Base-by-base conservation (phyloP, 2,329 filamentous ascomycete genomes). In the Trichophaea hybrida region DNA sequence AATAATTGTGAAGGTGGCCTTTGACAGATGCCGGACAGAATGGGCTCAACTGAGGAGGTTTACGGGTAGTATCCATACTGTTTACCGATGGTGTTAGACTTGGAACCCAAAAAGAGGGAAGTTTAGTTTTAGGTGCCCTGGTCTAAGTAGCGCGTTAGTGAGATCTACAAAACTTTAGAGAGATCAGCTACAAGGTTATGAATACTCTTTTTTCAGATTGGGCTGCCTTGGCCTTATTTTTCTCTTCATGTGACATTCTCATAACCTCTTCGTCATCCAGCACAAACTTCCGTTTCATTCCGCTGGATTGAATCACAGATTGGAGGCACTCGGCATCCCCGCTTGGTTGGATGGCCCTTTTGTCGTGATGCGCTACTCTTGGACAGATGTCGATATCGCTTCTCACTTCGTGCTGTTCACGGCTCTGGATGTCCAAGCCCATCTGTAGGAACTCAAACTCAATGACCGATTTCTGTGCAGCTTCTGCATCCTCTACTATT, bases 71-170 rank as follows among this genome's bases (percentile, higher is more conserved):
- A 56, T 82, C 74, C 56, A 77, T 74, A 53, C 76, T 74, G 51
- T 79, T 79, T 40, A 77, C 79, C 0, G 77, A 77, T 0, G 88
- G 88, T 0, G 86, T 94, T 59, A 91, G 79, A 0, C 85, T 87
- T 0, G 89, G 91, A 1, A 91, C 85, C 93, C 91, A 97, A 74
- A 97, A 97, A 0, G 88, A 94, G 0, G 88, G 87, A 0, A 95
- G 74, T 50, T 69, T 69, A 33, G 61, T 63, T 10, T 62, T 61
- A 0, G 65, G 61, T 1, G 63, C 63, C 38, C 57, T 65, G 32
- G 64, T 58, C 63, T 65, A 32, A 24, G 31, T 54, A 15, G 4
- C n/a, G n/a, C 31, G 24, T n/a, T 6, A 15, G 15, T 15, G 4
- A 51, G 48, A 51, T 12, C 48, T 17, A 8, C 6, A 12, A 12